Base-by-base conservation (phyloP, 148 eudicot species). In the Rhododendron griersonianum region DNA sequence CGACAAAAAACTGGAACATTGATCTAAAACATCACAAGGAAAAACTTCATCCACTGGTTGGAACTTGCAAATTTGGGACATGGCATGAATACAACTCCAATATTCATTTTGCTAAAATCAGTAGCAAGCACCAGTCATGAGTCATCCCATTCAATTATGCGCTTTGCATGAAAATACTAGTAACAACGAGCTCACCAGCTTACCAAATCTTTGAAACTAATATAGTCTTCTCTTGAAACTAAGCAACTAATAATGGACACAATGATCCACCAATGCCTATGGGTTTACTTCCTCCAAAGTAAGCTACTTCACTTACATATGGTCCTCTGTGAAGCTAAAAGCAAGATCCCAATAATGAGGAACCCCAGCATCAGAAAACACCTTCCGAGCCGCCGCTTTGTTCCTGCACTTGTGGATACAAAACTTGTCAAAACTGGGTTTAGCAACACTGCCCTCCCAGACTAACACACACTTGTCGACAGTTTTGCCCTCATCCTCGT, bases 391-490 rank as follows among this genome's bases (percentile, higher is more conserved):
- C 75, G 94, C 96, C 59, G 95, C 93, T 83, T 95, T 94, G 19
- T 91, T 95, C 84, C 96, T 87, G 83, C 98, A 93, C 79, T 94
- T 96, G 18, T 96, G 98, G 61, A 95, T 92, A 25, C 61, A 86
- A 85, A 96, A 96, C 89, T 92, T 88, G 82, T 88, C 87, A 39
- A 96, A 96, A 85, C 90, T 88, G 5, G 93, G 90, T 85, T 89
- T 94, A 0, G 96, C 96, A 14, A 92, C 98, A 80, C 94, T 96
- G 57, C 99, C 99, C 89, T 94, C 95, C 99, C 98, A 96, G 3
- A 95, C 99, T 55, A 95, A 55, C 85, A 84, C 50, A 83, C 98
- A 96, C 67, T 90, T 92, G 86, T 94, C 93, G 1, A 85, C 82
- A 35, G 94, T 95, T 84, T 89, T 95, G 39, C 92, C 96, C 57